phyloP scores from a whole-genome alignment of 768 basidiomycete genomes.

The Termitomyces sp. region DNA sequence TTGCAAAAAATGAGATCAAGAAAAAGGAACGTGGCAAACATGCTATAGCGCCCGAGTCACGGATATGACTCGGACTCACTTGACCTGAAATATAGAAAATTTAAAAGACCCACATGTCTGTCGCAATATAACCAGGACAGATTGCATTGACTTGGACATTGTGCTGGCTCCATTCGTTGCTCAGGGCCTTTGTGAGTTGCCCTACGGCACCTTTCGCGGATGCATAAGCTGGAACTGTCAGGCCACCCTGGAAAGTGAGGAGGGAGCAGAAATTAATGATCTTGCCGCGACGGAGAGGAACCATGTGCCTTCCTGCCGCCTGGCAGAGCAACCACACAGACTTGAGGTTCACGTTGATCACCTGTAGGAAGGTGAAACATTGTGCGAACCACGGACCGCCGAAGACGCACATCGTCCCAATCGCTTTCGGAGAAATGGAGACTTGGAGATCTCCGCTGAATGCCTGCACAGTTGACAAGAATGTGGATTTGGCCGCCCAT shows the following conservation, averaged over 20 bases:
- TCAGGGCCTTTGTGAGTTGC: conserved; percentile 82
- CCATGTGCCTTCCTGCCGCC: conserved; percentile 89
- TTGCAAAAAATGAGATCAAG: not conserved
- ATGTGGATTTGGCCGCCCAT: conserved; percentile 45
- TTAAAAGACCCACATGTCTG: conserved; percentile 64
- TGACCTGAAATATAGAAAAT: not conserved
- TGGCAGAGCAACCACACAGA: conserved; percentile 80
- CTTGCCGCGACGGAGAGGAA: conserved; percentile 58
- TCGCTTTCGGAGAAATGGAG: conserved; percentile 59
- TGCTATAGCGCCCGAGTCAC: not conserved
- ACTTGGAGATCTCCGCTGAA: conserved; percentile 52
- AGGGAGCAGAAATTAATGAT: conserved; percentile 71
- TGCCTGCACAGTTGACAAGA: conserved; percentile 69
- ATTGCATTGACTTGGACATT: conserved; percentile 89
- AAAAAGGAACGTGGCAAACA: not conserved
- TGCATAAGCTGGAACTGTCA: conserved; percentile 86
- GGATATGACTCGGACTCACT: not conserved
- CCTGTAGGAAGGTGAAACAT: conserved; percentile 33
- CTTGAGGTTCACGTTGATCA: conserved; percentile 84
- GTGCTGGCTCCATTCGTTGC: conserved; percentile 89
- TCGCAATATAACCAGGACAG: conserved; percentile 83
- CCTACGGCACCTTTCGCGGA: conserved; percentile 87
- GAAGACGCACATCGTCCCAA: conserved; percentile 56
- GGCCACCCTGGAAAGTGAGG: conserved; percentile 58
- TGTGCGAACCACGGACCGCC: not conserved